Conservation (phyloP, 108 stramenopile species). For the Skeletonema marinoi region DNA sequence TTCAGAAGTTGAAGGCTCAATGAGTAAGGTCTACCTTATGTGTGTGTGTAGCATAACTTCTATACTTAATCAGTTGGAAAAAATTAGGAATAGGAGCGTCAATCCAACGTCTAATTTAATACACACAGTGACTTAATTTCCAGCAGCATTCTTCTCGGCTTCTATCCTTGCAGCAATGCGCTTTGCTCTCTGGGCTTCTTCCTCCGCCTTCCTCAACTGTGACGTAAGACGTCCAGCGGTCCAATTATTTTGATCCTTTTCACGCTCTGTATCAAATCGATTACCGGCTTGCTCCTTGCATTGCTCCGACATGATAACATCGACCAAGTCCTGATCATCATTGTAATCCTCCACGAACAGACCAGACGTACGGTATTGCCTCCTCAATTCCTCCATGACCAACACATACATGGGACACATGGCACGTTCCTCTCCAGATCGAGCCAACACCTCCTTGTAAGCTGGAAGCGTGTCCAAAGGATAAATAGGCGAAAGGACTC, state of each 20-base stretch:
- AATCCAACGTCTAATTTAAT: too few relatives aligned
- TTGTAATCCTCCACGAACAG: constrained; percentile 2
- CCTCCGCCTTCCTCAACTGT: neutral
- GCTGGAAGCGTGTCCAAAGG: neutral
- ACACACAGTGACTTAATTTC: neutral
- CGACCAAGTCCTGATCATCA: neutral
- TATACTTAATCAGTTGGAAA: too few relatives aligned
- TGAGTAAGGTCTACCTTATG: too few relatives aligned
- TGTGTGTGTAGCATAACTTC: too few relatives aligned
- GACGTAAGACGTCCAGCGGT: constrained; percentile 4
- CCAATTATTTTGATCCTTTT: constrained; percentile 16
- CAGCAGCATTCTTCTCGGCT: neutral
- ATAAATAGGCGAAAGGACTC: neutral
- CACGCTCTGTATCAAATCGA: constrained; percentile 7
- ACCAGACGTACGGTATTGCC: neutral
- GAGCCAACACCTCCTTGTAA: neutral
- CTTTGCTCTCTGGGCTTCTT: neutral
- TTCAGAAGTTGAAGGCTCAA: too few relatives aligned
- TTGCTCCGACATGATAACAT: constrained; percentile 3
- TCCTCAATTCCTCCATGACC: neutral
- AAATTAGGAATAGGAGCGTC: too few relatives aligned
- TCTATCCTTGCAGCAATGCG: neutral
- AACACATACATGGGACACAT: constrained; percentile 4
- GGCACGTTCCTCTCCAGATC: neutral
- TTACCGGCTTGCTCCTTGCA: constrained; percentile 4